Conservation (phyloP, 176 grass and related monocot species). For the Saccharum officinarum region DNA sequence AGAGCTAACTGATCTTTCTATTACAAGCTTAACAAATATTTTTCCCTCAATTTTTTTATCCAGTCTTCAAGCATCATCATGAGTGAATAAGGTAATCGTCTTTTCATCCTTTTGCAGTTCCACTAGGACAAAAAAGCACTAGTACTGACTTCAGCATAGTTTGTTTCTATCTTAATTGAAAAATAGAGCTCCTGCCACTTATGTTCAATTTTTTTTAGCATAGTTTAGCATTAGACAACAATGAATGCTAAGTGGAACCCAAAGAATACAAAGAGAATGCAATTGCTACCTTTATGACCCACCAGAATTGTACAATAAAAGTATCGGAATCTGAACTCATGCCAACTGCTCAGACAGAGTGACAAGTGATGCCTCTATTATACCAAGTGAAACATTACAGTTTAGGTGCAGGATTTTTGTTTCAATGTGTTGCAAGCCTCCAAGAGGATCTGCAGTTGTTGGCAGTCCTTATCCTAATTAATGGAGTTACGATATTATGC, state of each 20-base stretch:
- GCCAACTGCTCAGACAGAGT: not conserved
- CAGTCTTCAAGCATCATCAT: not conserved
- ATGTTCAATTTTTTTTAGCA: no score
- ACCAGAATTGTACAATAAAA: not conserved
- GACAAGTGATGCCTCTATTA: not conserved
- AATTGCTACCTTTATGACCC: not conserved
- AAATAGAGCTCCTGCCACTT: no score
- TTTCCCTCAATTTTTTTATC: not conserved
- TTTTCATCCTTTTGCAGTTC: not conserved
- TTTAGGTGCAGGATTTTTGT: not conserved
- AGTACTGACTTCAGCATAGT: not conserved
- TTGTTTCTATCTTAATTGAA: no score
- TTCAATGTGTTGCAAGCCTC: slow-evolving; percentile 5
- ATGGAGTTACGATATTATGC: not conserved
- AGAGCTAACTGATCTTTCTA: not conserved
- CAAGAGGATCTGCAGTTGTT: slow-evolving; percentile 17
- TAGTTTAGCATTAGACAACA: slow-evolving; percentile 5
- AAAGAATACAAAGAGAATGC: not conserved
- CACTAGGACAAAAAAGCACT: not conserved
- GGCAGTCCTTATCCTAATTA: slow-evolving; percentile 22
- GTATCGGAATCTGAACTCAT: not conserved
- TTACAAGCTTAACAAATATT: not conserved
- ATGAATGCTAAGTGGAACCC: not conserved
- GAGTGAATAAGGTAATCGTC: not conserved
- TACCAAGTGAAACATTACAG: slow-evolving; percentile 19